These are phyloP conservation scores for Fallopia convolvulus DNA, from an alignment of 148 eudicot species.

Conservation along the genomic window DNA sequence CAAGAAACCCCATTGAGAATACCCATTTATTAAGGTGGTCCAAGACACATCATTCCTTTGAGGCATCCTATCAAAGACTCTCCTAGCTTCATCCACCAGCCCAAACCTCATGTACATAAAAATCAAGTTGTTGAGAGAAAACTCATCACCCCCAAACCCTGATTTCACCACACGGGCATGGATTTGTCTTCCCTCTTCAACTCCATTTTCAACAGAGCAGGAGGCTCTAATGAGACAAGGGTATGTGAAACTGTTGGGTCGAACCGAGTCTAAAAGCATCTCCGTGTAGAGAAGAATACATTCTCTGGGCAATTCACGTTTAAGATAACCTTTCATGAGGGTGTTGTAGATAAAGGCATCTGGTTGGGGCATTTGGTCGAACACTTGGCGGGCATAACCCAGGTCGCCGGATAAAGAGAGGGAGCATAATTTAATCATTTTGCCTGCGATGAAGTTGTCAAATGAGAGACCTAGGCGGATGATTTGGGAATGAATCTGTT, in stretches of 20 bases:
- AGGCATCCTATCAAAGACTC: conserved; percentile 48
- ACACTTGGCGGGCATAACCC: conserved; percentile 46
- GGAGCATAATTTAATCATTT: conserved; percentile 58
- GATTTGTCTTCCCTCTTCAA: conserved; percentile 44
- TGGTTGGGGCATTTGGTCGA: conserved; percentile 54
- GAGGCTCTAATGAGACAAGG: conserved; percentile 59
- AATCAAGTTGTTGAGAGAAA: conserved; percentile 59
- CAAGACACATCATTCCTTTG: conserved; percentile 45
- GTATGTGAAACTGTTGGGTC: conserved; percentile 55
- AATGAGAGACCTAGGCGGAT: conserved; percentile 49
- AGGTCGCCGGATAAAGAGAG: conserved; percentile 39
- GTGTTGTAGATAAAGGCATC: conserved; percentile 68
- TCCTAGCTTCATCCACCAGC: conserved; percentile 32
- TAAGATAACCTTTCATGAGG: conserved; percentile 48
- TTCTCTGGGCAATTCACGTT: conserved; percentile 18
- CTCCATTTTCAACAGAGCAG: conserved; percentile 27
- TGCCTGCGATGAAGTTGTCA: conserved; percentile 56
- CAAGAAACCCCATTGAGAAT: conserved; percentile 47
- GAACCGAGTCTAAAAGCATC: conserved; percentile 39
- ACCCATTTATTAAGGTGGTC: conserved; percentile 76
- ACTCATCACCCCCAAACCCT: conserved; percentile 40
- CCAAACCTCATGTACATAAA: conserved; percentile 70
- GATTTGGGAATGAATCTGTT: conserved; percentile 62
- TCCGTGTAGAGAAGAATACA: conserved; percentile 39
- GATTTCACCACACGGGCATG: conserved; percentile 58